phyloP scores from a whole-genome alignment of 164 flowering plant genomes.

The Sedum album region DNA sequence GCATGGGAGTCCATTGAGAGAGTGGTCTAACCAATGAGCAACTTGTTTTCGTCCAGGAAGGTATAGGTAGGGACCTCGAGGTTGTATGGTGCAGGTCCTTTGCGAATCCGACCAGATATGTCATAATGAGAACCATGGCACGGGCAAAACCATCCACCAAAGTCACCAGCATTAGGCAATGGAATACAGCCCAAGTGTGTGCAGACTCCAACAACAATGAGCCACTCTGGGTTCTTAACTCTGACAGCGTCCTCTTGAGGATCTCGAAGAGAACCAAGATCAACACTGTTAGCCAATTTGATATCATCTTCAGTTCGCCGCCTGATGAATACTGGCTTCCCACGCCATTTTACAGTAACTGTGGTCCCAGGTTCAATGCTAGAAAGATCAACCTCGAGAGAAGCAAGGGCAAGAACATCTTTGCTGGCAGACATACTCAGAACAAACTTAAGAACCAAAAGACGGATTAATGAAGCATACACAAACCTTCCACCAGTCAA shows the following conservation, averaged over 20 bases:
- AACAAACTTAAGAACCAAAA: constrained; percentile 39
- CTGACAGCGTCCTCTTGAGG: constrained; percentile 38
- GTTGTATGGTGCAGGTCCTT: constrained; percentile 51
- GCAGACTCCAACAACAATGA: constrained; percentile 37
- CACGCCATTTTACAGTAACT: constrained; percentile 52
- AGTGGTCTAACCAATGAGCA: constrained; percentile 29
- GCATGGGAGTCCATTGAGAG: background rate
- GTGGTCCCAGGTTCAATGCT: constrained; percentile 44
- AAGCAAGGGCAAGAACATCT: constrained; percentile 49
- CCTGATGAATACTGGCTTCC: constrained; percentile 50
- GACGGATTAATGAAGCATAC: constrained; percentile 40
- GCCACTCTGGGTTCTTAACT: constrained; percentile 49
- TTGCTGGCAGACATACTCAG: constrained; percentile 50
- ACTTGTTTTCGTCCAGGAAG: constrained; percentile 38
- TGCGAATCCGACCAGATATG: constrained; percentile 42
- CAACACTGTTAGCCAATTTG: constrained; percentile 46
- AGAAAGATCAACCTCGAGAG: constrained; percentile 46
- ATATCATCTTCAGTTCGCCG: constrained; percentile 46
- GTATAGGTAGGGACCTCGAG: constrained; percentile 45
- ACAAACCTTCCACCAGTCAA: constrained; percentile 48
- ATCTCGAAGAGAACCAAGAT: constrained; percentile 35
- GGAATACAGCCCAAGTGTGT: constrained; percentile 54
- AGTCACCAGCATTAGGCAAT: constrained; percentile 48
- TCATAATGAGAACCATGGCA: constrained; percentile 56
- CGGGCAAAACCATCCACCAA: constrained; percentile 53